Conservation (phyloP, 2,329 filamentous ascomycete species). For the Ophiostoma triangulosporum region DNA sequence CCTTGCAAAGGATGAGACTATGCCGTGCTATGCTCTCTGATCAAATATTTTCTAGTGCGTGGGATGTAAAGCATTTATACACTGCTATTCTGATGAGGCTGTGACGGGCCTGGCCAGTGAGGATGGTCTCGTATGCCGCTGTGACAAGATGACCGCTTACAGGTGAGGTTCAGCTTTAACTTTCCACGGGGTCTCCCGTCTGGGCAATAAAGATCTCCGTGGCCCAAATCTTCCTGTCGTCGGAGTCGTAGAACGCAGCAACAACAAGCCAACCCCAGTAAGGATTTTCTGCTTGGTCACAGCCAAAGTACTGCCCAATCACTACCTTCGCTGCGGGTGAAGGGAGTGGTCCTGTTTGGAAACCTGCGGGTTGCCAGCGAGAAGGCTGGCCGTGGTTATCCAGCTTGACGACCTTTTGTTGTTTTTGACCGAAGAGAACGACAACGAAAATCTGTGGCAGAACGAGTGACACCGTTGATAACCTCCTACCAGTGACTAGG, state of each 20-base stretch:
- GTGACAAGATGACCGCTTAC: neutral
- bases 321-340: constrained; percentile 31
- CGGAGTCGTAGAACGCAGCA: constrained; percentile 32
- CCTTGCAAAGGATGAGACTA: no score
- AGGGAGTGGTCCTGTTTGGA: constrained; percentile 20
- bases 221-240: constrained; percentile 31
- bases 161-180: neutral
- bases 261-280: constrained; percentile 35
- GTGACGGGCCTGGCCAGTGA: neutral
- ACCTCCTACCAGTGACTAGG: no score
- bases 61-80: no score
- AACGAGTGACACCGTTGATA: neutral
- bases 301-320: constrained; percentile 28
- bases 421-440: neutral
- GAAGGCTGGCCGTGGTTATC: neutral
- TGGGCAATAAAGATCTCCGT: constrained; percentile 27
- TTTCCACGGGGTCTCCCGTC: neutral
- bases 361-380: neutral
- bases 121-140: neutral
- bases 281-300: constrained; percentile 16
- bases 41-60: no score
- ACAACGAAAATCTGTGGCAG: neutral
- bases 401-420: neutral
- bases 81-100: neutral
- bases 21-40: no score